Base-by-base conservation (phyloP, 345 rosid species). In the Gossypium mustelinum region DNA sequence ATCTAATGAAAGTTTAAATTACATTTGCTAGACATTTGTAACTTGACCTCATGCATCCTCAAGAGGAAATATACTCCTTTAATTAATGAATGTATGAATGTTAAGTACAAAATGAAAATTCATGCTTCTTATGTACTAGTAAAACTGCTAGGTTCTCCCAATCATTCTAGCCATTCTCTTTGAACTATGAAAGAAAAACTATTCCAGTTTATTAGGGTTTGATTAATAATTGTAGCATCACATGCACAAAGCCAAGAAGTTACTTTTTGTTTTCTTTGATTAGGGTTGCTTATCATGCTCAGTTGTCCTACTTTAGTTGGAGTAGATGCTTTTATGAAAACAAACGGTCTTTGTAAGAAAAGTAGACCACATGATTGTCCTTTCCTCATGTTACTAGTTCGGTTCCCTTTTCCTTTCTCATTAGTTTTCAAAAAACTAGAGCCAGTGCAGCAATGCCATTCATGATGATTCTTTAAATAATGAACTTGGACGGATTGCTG, bases 21-120 rank as follows among this genome's bases (percentile, higher is more conserved):
- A 41, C 20, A 64, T 63, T 63, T 18, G 14, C 48, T 63, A 63
- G 24, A 39, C 6, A 9, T 22, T 41, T 9, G 13, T 63, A 39
- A 63, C 22, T 63, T 63, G 68, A 39, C 68, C 47, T 62, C 45
- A 34, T 63, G 48, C 24, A 39, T 63, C 41, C n/a, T 39, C 68
- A 17, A 17, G 13, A 17, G 48, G 68, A 63, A 62, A 27, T 17
- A 12, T 9, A 12, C 8, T 61, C 43, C 66, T 14, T 61, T 16
- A 34, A 62, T 16, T 34, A 62, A 17, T 62, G 67, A 62, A 41
- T 54, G 55, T 11, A 68, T 47, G 39, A 68, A 47, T 45, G 55
- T 68, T 45, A 25, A 68, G 54, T 27, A 64, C 13, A 64, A 41
- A 64, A 64, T 64, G 50, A 41, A 39, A 17, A 39, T 39, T 39